phyloP scores from a whole-genome alignment of 108 stramenopile genomes.

The Hondaea fermentalgiana region DNA sequence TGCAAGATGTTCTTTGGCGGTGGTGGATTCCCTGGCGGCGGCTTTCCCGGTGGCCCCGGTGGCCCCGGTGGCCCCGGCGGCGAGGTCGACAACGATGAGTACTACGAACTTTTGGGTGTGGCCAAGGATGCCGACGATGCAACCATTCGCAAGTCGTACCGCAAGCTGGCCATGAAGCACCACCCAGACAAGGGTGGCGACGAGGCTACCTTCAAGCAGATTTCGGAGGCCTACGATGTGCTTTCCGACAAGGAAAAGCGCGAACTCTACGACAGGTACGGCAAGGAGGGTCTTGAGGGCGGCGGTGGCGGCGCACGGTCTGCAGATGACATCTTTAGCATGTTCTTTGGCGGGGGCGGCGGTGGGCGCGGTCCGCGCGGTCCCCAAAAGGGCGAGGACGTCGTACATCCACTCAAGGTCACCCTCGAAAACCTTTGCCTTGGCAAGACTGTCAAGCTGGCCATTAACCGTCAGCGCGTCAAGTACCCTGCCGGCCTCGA shows the following conservation, averaged over 20 bases:
- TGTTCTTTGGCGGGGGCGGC: constrained; percentile 40
- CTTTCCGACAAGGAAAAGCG: constrained; percentile 86
- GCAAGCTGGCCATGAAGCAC: constrained; percentile 48
- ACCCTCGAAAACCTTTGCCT: constrained; percentile 87
- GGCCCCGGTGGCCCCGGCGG: background rate
- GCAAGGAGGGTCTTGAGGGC: constrained; percentile 90
- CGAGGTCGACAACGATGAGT: constrained; percentile 25
- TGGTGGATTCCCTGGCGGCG: background rate
- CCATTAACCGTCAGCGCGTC: constrained; percentile 65
- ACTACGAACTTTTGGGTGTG: constrained; percentile 41
- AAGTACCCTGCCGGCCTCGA: background rate
- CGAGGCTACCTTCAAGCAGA: constrained; percentile 75
- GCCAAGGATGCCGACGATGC: constrained; percentile 34
- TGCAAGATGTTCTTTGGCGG: constrained; percentile 5
- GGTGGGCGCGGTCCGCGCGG: constrained; percentile 28
- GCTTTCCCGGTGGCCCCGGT: background rate
- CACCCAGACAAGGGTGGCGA: constrained; percentile 60
- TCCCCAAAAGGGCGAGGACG: constrained; percentile 41
- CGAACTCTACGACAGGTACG: constrained; percentile 82
- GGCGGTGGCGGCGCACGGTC: constrained; percentile 66
- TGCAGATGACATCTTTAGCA: constrained; percentile 47
- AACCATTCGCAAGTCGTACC: constrained; percentile 51
- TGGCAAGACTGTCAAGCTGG: constrained; percentile 86
- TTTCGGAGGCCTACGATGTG: constrained; percentile 91
- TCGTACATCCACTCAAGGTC: constrained; percentile 58